Evolutionary conservation across 2,329 filamentous ascomycete genomes (phyloP), one percentile per base, ranked within the genome.

Genomic region (Elsinoe ampelina): DNA sequence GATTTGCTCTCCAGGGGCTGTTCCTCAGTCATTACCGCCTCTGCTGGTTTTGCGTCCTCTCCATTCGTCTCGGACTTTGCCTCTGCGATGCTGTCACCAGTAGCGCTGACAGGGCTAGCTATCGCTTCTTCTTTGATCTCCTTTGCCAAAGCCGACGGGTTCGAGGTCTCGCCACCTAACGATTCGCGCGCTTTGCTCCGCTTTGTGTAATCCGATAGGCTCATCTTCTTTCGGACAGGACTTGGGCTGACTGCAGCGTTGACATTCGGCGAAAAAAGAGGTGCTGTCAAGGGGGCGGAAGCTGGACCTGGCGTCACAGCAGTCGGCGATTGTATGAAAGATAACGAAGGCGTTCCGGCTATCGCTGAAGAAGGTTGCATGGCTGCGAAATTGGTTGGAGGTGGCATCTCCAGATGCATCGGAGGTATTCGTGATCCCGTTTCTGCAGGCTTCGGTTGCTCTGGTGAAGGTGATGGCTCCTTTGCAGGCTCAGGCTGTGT

Each of bases 161-260:
- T 56, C 22, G 38, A 35, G 8, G 54, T 56, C 42, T 56, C 54
- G 6, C 54, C 54, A 6, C 54, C 54, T 17, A 45, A 35, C 2
- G 41, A 47, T 58, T 64, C 63, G 57, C 64, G 65, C 8, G 65
- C 63, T 57, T 73, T 74, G 57, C 66, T 71, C 50, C 74, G 68
- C 52, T 71, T 74, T 4, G 73, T 76, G 58, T 77, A 78, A 55
- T 77, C 75, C 60, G 74, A 76, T n/a, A 78, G 61, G 59, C 74
- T 77, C 58, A 78, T 67, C 67, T 77, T 78, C 67, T 78, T 78
- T 58, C 72, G 70, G 20, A 69, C 67, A 22, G 72, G 73, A 38
- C 65, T 67, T 19, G 73, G 70, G 17, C 67, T 68, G n/a, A 75
- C 65, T 8, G 73, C 69, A 45, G 68, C 69, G 13, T 67, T 68